Evolutionary conservation across 2,329 filamentous ascomycete species (phyloP), one percentile per base, ranked within the genome.

Genomic region (Stachybotrys chlorohalonatus): DNA sequence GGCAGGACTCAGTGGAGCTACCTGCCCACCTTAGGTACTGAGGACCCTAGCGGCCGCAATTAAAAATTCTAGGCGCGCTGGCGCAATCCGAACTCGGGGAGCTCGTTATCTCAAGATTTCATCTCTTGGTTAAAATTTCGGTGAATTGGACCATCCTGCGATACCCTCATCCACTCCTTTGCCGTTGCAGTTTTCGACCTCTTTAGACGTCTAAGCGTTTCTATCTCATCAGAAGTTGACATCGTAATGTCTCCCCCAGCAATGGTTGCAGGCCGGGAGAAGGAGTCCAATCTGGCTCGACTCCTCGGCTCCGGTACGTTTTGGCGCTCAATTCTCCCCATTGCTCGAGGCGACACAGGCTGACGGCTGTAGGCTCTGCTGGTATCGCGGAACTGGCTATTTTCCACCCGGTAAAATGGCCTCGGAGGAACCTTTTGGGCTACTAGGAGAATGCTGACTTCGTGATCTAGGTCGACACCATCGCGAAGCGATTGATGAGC

Each of bases 401-500:
- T 71, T 96, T 96, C 80, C 90, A 95, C 70, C 90, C 90, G 60
- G 90, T 90, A 80, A 63, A 79, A 69, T 42, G 57, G 54, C 54
- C 53, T 49, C 47, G 32, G 50, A 50, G 5, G 15, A n/a, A 7
- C 31, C 32, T 55, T 31, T 46, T 49, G 32, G 51, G 31, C 53
- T 57, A 46, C 57, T 50, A 15, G n/a, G 32, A 32, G 16, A 42
- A 16, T 15, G 30, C 49, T 48, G 47, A 51, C 30, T 11, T 11
- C 15, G n/a, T 42, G 46, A 55, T 51, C 11, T 58, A 93, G 89
- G 90, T 99, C 71, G 94, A 99, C 75, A 99, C 94, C 52, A 96
- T 95, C 66, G 93, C 94, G 60, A 99, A 99, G 81, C 90, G 94
- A 63, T 84, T 99, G 74, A 99, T 99, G 94, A 96, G 91, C 84